These are phyloP conservation scores for Xylariaceae sp. DNA, from an alignment of 2,329 filamentous ascomycete genomes.

Conservation along the genomic window DNA sequence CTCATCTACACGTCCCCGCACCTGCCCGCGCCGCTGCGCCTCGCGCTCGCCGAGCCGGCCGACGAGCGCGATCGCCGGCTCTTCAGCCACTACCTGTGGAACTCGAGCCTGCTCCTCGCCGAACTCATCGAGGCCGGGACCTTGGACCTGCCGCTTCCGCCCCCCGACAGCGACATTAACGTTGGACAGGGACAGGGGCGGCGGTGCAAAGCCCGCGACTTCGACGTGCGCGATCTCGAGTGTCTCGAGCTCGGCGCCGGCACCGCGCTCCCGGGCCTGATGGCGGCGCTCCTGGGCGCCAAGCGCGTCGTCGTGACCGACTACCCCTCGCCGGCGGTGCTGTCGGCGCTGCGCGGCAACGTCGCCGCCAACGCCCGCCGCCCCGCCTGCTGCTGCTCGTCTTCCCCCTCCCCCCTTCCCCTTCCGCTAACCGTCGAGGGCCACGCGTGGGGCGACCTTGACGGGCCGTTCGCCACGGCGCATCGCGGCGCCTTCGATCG, in stretches of 20 bases:
- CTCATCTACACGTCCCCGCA: conserved; percentile 62
- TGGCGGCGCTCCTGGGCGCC: conserved; percentile 53
- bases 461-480: conserved; percentile 35
- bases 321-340: conserved; percentile 64
- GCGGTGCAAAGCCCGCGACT: conserved; percentile 29
- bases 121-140: conserved; percentile 58
- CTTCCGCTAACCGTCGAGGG: conserved; percentile 53
- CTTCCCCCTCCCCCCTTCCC: conserved; percentile 25
- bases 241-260: conserved; percentile 71
- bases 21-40: conserved; percentile 47
- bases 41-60: conserved; percentile 52
- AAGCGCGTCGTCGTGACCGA: conserved; percentile 62
- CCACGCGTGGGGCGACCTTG: conserved; percentile 66
- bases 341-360: conserved; percentile 62
- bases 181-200: too few relatives aligned
- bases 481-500: conserved; percentile 55
- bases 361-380: conserved; percentile 54
- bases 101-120: conserved; percentile 60
- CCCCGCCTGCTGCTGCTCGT: conserved; percentile 35
- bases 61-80: conserved; percentile 59
- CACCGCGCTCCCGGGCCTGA: conserved; percentile 56
- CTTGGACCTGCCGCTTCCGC: conserved; percentile 31
- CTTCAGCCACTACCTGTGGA: conserved; percentile 77
- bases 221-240: conserved; percentile 53
- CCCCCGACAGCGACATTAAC: conserved; percentile 1